Percentiles rank a stretch among this genome's conserved stretches.
These are phyloP conservation scores for Malassezia cuniculi DNA, from an alignment of 1,284 basidiomycete species.

Conservation along the genomic window DNA sequence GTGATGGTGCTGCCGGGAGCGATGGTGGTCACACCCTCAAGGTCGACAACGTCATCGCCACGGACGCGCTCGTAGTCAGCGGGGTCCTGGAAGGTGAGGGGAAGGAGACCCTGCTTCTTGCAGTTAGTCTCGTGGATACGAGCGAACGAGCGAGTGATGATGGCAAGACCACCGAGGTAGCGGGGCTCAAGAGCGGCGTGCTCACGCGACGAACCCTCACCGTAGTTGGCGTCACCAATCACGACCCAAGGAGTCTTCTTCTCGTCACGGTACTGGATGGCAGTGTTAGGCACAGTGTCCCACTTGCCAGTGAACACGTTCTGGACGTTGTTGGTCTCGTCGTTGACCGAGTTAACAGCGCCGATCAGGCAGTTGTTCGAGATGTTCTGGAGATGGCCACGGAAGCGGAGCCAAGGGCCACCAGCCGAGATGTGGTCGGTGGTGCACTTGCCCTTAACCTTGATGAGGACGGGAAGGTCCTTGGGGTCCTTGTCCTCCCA, in stretches of 20 bases:
- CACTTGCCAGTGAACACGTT: conserved; percentile 80
- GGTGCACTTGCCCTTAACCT: conserved; percentile 97
- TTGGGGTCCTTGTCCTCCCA: conserved; percentile 88
- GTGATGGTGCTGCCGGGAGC: conserved; percentile 37
- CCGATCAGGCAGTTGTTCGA: conserved; percentile 92
- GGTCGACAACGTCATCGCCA: conserved; percentile 35
- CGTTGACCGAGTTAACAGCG: conserved; percentile 88
- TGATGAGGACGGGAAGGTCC: conserved; percentile 86
- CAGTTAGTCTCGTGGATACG: conserved; percentile 97
- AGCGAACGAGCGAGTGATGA: conserved; percentile 92
- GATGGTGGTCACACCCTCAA: conserved; percentile 35
- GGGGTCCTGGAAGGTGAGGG: conserved; percentile 37
- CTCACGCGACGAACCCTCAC: conserved; percentile 94
- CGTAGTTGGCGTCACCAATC: conserved; percentile 69
- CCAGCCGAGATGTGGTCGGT: conserved; percentile 65
- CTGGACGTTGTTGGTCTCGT: conserved; percentile 84
- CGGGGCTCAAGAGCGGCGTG: conserved; percentile 95
- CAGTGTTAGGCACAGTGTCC: conserved; percentile 71
- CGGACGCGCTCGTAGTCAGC: conserved; percentile 43
- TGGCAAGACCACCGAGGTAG: conserved; percentile 85
- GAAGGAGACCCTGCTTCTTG: conserved; percentile 51
- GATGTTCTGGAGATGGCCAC: conserved; percentile 97
- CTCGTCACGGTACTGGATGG: conserved; percentile 71
- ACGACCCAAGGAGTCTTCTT: conserved; percentile 94
- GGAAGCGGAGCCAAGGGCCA: conserved; percentile 98